Conservation (phyloP, 441 rosid genomes). For the Euphorbia schlechtendalii region DNA sequence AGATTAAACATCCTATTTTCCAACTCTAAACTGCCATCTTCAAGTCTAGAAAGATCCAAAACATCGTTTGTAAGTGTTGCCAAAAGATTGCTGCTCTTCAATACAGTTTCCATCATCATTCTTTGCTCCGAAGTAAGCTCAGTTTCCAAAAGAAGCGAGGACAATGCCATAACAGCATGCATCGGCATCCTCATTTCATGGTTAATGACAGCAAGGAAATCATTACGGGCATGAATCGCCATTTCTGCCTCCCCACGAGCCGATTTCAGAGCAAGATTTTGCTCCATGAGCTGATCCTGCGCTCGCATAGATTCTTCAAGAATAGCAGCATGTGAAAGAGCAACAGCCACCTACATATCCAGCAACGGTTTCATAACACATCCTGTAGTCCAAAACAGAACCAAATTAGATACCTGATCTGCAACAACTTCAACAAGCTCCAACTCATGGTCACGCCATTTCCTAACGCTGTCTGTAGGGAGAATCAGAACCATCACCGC, state of each 20-base stretch:
- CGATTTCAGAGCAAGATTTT: constrained; percentile 63
- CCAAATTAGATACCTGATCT: constrained; percentile 98
- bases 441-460: constrained; percentile 87
- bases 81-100: constrained; percentile 84
- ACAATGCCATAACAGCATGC: constrained; percentile 78
- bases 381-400: not conserved
- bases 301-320: constrained; percentile 92
- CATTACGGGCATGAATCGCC: constrained; percentile 85
- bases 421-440: constrained; percentile 92
- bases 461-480: constrained; percentile 69
- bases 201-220: constrained; percentile 94
- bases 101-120: constrained; percentile 72
- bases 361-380: constrained; percentile 10
- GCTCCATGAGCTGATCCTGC: constrained; percentile 71
- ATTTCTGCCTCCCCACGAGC: constrained; percentile 86
- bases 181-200: constrained; percentile 95
- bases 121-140: constrained; percentile 72
- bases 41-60: constrained; percentile 79
- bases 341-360: constrained; percentile 75
- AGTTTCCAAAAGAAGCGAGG: constrained; percentile 85
- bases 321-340: constrained; percentile 93
- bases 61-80: constrained; percentile 80
- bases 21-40: constrained; percentile 77
- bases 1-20: constrained; percentile 54
- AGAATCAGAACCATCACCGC: constrained; percentile 89